A percentile compares a stretch with the other conserved stretches of the same genome.
Conservation (phyloP, 2,329 filamentous ascomycete genomes). For the Plenodomus tracheiphilus region DNA sequence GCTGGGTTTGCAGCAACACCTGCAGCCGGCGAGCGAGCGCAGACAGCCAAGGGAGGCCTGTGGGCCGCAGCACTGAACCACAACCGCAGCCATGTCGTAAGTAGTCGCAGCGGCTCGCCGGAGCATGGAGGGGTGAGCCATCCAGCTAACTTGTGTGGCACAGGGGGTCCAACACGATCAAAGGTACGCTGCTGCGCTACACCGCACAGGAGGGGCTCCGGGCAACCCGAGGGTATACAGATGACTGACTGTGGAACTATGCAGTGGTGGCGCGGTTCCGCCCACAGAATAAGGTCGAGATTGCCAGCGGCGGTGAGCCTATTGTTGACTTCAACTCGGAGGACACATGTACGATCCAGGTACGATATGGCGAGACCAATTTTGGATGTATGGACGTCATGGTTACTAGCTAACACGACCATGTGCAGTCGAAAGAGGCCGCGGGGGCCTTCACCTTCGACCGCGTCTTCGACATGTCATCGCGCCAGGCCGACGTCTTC, state of each 20-base stretch:
- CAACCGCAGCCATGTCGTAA: constrained; percentile 44
- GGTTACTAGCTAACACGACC: constrained; percentile 18
- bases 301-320: constrained; percentile 85
- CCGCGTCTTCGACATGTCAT: constrained; percentile 93
- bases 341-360: constrained; percentile 84
- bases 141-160: constrained; percentile 46
- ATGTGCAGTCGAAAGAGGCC: constrained; percentile 73
- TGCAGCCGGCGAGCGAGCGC: constrained; percentile 15
- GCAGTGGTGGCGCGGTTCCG: constrained; percentile 94
- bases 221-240: neutral
- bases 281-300: constrained; percentile 93
- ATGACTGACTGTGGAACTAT: constrained; percentile 31
- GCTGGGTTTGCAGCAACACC: constrained; percentile 28
- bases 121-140: constrained; percentile 9
- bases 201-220: neutral
- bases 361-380: constrained; percentile 50
- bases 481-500: constrained; percentile 90
- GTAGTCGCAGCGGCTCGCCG: constrained; percentile 17
- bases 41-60: constrained; percentile 32
- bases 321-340: constrained; percentile 87
- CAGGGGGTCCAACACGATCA: constrained; percentile 52
- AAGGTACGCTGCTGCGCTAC: constrained; percentile 40
- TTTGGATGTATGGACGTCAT: neutral
- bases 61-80: constrained; percentile 38
- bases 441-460: constrained; percentile 89